phyloP scores from a whole-genome alignment of 208 protist genomes.

The Strigomonas galati region DNA sequence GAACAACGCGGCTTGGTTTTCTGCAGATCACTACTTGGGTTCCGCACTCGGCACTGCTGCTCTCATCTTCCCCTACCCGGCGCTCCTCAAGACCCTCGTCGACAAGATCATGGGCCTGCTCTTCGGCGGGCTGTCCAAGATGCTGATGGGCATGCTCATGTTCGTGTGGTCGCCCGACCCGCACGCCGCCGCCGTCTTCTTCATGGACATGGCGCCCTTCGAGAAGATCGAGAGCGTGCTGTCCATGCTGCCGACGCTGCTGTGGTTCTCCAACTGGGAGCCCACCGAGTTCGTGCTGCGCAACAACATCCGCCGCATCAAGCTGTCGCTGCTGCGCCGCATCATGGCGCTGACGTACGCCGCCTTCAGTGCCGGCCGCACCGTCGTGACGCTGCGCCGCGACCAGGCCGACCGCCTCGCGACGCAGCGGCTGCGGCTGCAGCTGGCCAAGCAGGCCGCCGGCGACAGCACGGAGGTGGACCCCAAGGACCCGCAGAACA shows the following conservation, averaged over 20 bases:
- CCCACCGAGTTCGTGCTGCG: slow-evolving; percentile 31
- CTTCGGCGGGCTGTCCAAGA: slow-evolving; percentile 23
- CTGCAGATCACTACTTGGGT: slow-evolving; percentile 30
- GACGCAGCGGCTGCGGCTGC: slow-evolving; percentile 19
- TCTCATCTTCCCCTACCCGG: slow-evolving; percentile 27
- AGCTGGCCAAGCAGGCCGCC: slow-evolving; percentile 4
- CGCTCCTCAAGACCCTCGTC: slow-evolving; percentile 19
- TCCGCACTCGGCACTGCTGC: slow-evolving; percentile 26
- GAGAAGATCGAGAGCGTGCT: slow-evolving; percentile 29
- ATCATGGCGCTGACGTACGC: slow-evolving; percentile 40
- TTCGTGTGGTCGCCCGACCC: slow-evolving; percentile 25
- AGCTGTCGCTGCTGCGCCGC: slow-evolving; percentile 38
- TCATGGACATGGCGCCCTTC: slow-evolving; percentile 26
- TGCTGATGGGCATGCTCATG: slow-evolving; percentile 30
- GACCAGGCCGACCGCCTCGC: slow-evolving; percentile 26
- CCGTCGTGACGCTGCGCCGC: slow-evolving; percentile 19
- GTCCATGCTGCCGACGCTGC: slow-evolving; percentile 25
- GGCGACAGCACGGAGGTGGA: background rate
- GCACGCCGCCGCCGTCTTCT: slow-evolving; percentile 35
- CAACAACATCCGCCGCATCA: slow-evolving; percentile 39
- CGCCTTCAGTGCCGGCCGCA: slow-evolving; percentile 28
- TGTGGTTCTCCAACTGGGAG: slow-evolving; percentile 48
- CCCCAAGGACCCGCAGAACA: background rate
- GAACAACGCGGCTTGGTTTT: slow-evolving; percentile 23
- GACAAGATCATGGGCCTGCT: slow-evolving; percentile 28